Percentiles rank a stretch among this genome's conserved stretches.
Conservation (phyloP, 2,329 filamentous ascomycete genomes). For the Bipolaris victoriae region DNA sequence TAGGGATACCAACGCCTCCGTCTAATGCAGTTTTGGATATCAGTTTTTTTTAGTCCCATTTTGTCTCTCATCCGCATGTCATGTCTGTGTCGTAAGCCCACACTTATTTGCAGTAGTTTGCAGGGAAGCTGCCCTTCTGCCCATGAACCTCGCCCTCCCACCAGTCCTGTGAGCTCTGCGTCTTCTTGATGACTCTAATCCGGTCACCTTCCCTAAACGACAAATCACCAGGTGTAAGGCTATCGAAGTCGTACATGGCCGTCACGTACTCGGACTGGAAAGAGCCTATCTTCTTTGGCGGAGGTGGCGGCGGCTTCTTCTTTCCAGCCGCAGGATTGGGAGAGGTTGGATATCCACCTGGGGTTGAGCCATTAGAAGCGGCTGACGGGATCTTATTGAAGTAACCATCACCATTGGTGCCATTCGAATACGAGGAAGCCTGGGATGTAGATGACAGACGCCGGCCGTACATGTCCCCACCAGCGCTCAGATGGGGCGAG, state of each 20-base stretch:
- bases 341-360: constrained; percentile 33
- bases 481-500: constrained; percentile 45
- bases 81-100: background rate
- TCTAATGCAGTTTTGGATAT: constrained; percentile 38
- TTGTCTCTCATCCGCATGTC: background rate
- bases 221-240: constrained; percentile 72
- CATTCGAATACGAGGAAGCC: constrained; percentile 38
- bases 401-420: constrained; percentile 41
- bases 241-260: constrained; percentile 76
- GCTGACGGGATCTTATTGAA: constrained; percentile 52
- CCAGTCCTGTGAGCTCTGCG: constrained; percentile 82
- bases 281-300: constrained; percentile 63
- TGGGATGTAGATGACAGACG: constrained; percentile 43
- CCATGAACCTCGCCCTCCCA: constrained; percentile 81
- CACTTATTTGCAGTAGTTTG: constrained; percentile 73
- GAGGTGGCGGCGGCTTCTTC: constrained; percentile 78
- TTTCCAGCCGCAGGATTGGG: constrained; percentile 59
- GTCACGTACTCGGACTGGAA: constrained; percentile 65
- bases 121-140: constrained; percentile 74
- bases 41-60: constrained; percentile 1
- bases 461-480: constrained; percentile 36
- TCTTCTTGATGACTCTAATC: constrained; percentile 79
- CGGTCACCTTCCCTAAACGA: constrained; percentile 77
- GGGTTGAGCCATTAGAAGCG: constrained; percentile 41
- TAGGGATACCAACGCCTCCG: constrained; percentile 17